These are phyloP conservation scores for Cladophialophora exuberans DNA, from an alignment of 2,329 filamentous ascomycete genomes.

Conservation along the genomic window DNA sequence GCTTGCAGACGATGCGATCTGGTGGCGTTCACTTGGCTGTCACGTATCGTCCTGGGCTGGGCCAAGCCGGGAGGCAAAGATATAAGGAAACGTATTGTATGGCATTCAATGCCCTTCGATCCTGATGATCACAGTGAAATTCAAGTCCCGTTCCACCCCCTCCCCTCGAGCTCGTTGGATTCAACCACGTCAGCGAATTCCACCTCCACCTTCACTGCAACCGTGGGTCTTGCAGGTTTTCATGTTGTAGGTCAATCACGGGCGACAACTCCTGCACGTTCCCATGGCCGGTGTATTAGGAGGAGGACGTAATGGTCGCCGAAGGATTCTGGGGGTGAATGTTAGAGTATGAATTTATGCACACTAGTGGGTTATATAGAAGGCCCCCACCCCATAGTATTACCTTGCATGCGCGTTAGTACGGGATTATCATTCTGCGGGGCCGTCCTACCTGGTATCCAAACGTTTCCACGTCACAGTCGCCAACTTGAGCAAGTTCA, in stretches of 20 bases:
- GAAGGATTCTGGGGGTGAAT: not conserved
- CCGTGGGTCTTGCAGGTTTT: not conserved
- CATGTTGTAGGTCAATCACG: not conserved
- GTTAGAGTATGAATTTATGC: not conserved
- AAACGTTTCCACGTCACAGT: not conserved
- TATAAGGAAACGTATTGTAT: not conserved
- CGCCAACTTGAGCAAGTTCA: not conserved
- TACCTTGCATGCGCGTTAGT: not conserved
- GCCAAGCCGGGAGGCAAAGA: not conserved
- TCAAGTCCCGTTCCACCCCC: not conserved
- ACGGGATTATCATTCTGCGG: not conserved
- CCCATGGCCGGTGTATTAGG: not conserved
- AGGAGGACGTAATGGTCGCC: not conserved
- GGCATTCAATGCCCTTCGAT: not conserved
- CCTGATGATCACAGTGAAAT: not conserved
- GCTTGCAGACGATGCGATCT: not conserved
- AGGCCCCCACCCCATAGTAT: too few species aligned
- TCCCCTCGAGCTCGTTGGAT: not conserved
- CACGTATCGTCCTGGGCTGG: not conserved
- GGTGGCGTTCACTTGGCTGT: not conserved
- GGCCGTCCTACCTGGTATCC: too few species aligned
- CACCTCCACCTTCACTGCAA: not conserved
- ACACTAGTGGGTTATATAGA: not conserved
- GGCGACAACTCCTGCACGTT: not conserved
- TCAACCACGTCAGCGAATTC: not conserved